These are phyloP conservation scores for Agrocybe praecox DNA, from an alignment of 768 basidiomycete species.

Conservation along the genomic window DNA sequence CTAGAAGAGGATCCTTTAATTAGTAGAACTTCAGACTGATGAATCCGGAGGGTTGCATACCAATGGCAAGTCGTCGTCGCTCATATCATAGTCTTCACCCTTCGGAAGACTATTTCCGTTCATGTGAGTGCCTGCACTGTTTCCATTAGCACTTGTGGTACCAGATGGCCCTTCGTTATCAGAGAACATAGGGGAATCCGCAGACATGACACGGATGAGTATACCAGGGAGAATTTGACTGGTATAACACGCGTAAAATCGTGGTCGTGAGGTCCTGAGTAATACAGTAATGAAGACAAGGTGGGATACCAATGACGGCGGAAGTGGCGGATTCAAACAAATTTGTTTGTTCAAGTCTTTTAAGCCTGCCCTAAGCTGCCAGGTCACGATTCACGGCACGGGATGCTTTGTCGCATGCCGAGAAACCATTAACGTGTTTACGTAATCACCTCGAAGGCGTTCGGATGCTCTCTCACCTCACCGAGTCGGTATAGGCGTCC, in stretches of 20 bases:
- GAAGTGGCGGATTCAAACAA: constrained; percentile 33
- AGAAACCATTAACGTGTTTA: not conserved
- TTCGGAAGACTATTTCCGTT: constrained; percentile 47
- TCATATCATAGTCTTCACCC: constrained; percentile 50
- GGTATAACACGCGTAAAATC: constrained; percentile 14
- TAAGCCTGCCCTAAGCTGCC: constrained; percentile 60
- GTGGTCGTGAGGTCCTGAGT: constrained; percentile 1
- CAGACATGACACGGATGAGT: constrained; percentile 18
- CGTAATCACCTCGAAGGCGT: not conserved
- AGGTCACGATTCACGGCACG: constrained; percentile 31
- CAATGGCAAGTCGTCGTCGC: constrained; percentile 73
- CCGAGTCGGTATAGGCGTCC: not conserved
- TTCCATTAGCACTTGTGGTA: constrained; percentile 42
- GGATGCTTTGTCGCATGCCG: constrained; percentile 12
- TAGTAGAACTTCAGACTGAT: constrained; percentile 16
- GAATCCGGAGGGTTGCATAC: constrained; percentile 41
- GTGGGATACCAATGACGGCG: constrained; percentile 31
- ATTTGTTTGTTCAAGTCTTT: constrained; percentile 42
- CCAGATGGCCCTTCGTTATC: constrained; percentile 60
- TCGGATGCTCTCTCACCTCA: not conserved
- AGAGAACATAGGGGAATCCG: constrained; percentile 51
- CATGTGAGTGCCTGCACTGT: constrained; percentile 36
- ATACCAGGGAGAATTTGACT: constrained; percentile 7
- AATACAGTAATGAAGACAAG: constrained; percentile 17
- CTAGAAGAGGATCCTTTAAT: constrained; percentile 31